Percentiles rank a stretch among this genome's conserved stretches.
phyloP scores from a whole-genome alignment of 495 filamentous ascomycete genomes.

The Neurospora terricola region DNA sequence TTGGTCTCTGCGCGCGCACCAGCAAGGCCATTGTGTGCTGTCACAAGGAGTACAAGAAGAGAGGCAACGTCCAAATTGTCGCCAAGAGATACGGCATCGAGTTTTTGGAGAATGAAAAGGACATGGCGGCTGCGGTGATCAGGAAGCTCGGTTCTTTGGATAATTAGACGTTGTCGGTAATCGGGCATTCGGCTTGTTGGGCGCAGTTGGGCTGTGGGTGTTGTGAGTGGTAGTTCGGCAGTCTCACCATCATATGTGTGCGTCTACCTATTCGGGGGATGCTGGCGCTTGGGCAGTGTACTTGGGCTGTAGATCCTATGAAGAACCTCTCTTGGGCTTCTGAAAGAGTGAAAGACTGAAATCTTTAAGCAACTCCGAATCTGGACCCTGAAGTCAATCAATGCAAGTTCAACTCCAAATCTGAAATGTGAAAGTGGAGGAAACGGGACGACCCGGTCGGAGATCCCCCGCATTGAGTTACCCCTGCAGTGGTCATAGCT shows the following conservation, averaged over 20 bases:
- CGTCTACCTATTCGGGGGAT: background rate
- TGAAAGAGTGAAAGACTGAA: background rate
- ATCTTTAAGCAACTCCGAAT: background rate
- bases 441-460: background rate
- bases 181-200: background rate
- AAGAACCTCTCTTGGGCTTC: background rate
- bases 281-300: background rate
- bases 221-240: background rate
- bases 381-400: background rate
- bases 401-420: background rate
- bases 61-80: constrained; percentile 47
- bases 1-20: constrained; percentile 33
- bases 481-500: background rate
- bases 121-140: constrained; percentile 16
- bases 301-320: background rate
- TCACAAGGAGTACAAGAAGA: constrained; percentile 42
- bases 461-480: background rate
- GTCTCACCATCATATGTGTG: background rate
- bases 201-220: background rate
- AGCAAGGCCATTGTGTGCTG: constrained; percentile 43
- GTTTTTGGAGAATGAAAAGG: constrained; percentile 23
- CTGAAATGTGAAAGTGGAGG: background rate
- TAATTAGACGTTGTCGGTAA: background rate
- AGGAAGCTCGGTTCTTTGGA: constrained; percentile 11
- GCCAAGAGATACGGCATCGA: constrained; percentile 34